Evolutionary conservation across 2,329 filamentous ascomycete species (phyloP), one percentile per base, ranked within the genome.

Genomic region (Aureobasidium namibiae): DNA sequence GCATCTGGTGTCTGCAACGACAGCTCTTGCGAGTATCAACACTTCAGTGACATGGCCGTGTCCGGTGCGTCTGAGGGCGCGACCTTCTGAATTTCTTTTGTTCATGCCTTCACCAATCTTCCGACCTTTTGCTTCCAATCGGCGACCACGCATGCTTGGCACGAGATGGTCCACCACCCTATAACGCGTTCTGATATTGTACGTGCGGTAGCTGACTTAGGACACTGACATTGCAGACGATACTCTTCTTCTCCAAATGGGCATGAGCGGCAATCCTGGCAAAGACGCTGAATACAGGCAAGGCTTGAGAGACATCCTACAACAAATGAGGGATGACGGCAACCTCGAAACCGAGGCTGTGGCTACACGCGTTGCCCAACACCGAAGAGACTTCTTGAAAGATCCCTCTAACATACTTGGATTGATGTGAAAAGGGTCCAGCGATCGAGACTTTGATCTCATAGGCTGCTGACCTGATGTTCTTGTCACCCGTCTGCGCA

Each of bases 1-100:
- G 78, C 80, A 49, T 85, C 85, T 56, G 84, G 84, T 62, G 76
- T 79, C 65, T 97, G 94, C 80, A 86, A 87, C 65, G 89, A 92
- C 68, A 71, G 76, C 61, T 78, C 82, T 58, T 99, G 94, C 75
- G 76, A 83, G 59, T 86, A 76, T 64, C 86, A 97, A 77, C 94
- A 99, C 75, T 92, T 95, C 70, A 79, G 80, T 65, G 78, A 83
- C 62, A 87, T 92, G 76, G 78, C 76, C 68, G 76, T 90, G 69
- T 82, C 81, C 75, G 90, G 90, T 95, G 82, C 83, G 88, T 89
- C 71, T 66, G 61, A 61, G 65, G 61, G 49, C 44, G 18, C 60
- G 63, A 33, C 57, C 63, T 60, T 60, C 62, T 65, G 60, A 50
- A 61, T 66, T 41, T 62, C 57, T 33, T 44, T 62, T 60, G 41